Percentiles rank a stretch among this genome's conserved stretches.
Evolutionary conservation across 2,329 filamentous ascomycete species (phyloP).

Genomic region (Beauveria bassiana): DNA sequence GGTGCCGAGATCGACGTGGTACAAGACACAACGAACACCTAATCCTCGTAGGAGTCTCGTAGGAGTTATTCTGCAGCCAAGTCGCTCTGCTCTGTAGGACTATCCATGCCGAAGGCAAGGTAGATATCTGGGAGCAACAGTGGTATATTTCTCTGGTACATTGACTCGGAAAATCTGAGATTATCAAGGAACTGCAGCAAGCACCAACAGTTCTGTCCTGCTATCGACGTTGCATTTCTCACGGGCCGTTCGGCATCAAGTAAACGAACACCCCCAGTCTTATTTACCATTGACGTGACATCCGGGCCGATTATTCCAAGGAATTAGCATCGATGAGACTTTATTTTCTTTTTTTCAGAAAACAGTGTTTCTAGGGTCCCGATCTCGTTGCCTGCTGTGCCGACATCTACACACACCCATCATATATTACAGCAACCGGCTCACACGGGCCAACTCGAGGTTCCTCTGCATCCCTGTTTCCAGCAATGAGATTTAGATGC

Average conservation of each 20-base stretch:
- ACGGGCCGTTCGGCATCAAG: neutral
- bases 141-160: too few species aligned
- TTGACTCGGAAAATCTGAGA: too few species aligned
- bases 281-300: neutral
- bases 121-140: too few species aligned
- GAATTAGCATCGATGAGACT: neutral
- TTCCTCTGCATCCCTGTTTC: neutral
- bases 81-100: too few species aligned
- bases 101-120: too few species aligned
- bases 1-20: too few species aligned
- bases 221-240: constrained; percentile 1
- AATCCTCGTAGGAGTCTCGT: too few species aligned
- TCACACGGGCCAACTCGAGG: too few species aligned
- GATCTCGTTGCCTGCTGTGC: neutral
- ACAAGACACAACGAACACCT: too few species aligned
- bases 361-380: neutral
- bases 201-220: neutral
- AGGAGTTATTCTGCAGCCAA: too few species aligned
- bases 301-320: neutral
- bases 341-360: neutral
- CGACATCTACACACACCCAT: neutral
- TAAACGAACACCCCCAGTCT: neutral
- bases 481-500: neutral
- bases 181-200: too few species aligned
- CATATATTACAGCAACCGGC: too few species aligned